Conservation (phyloP, 805 yeast genomes). For the Saturnispora dispora region DNA sequence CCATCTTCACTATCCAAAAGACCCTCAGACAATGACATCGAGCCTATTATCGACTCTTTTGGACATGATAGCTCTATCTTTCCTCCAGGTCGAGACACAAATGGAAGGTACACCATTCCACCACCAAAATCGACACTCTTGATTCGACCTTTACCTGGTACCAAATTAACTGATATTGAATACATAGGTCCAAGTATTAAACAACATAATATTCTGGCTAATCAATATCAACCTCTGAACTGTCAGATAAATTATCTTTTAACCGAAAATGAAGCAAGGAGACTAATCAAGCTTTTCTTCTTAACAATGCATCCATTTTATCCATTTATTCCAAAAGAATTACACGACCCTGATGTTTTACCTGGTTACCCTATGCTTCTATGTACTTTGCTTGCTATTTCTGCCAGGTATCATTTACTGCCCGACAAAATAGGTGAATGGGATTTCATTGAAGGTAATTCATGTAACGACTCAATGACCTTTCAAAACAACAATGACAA, state of each 20-base stretch:
- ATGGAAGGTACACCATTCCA: slow-evolving; percentile 32
- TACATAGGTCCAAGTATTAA: slow-evolving; percentile 42
- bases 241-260: slow-evolving; percentile 30
- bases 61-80: slow-evolving; percentile 23
- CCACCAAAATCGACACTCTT: slow-evolving; percentile 33
- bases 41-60: slow-evolving; percentile 19
- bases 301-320: slow-evolving; percentile 80
- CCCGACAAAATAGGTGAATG: slow-evolving; percentile 27
- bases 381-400: slow-evolving; percentile 71
- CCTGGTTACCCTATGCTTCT: slow-evolving; percentile 74
- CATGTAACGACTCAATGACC: not conserved
- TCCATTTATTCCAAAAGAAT: slow-evolving; percentile 72
- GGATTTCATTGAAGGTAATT: slow-evolving; percentile 6
- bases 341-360: slow-evolving; percentile 56
- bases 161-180: slow-evolving; percentile 47
- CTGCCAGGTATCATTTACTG: slow-evolving; percentile 67
- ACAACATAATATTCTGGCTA: not conserved
- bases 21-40: slow-evolving; percentile 8
- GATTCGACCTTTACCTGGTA: slow-evolving; percentile 40
- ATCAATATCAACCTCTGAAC: not conserved
- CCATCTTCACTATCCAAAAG: not conserved
- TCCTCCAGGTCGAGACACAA: slow-evolving; percentile 17
- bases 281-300: slow-evolving; percentile 54
- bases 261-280: slow-evolving; percentile 52
- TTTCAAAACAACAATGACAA: not conserved